A percentile compares a stretch with the other conserved stretches of the same genome.
phyloP scores from a whole-genome alignment of 495 filamentous ascomycete genomes.

The Podospora conica region DNA sequence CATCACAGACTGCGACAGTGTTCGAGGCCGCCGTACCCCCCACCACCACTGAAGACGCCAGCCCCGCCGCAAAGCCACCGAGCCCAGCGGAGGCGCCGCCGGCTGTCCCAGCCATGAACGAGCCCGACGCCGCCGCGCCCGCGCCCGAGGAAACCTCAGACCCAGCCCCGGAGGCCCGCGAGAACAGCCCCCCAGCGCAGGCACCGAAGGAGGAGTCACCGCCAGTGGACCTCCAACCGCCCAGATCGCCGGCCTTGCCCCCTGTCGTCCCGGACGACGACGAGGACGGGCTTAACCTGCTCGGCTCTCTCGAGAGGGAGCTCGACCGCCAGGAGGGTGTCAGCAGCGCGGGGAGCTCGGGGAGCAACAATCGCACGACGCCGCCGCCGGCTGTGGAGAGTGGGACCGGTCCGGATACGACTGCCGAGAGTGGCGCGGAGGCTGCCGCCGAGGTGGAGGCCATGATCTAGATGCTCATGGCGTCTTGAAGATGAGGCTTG shows the following conservation, averaged over 20 bases:
- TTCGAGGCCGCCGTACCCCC: not conserved
- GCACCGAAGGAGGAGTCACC: not conserved
- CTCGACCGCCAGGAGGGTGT: constrained; percentile 26
- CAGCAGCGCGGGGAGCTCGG: constrained; percentile 3
- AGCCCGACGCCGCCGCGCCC: not conserved
- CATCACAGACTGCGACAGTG: constrained; percentile 3
- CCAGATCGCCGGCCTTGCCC: constrained; percentile 18
- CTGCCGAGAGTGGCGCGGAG: not conserved
- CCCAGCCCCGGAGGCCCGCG: not conserved
- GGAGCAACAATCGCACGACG: not conserved
- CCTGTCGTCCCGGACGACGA: constrained; percentile 21
- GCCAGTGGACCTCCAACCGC: constrained; percentile 7
- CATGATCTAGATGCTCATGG: not conserved
- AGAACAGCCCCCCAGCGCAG: not conserved
- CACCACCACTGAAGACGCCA: not conserved
- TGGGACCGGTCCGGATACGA: not conserved
- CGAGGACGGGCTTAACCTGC: constrained; percentile 25
- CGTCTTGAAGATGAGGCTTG: not conserved
- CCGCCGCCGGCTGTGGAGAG: not conserved
- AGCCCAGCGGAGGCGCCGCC: not conserved
- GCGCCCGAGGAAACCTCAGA: constrained; percentile 1
- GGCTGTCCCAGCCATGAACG: not conserved
- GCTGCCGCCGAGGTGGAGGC: not conserved
- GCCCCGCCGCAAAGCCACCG: not conserved
- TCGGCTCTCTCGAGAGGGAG: constrained; percentile 29